Percentiles rank a stretch among this genome's conserved stretches.
These are phyloP conservation scores for Bipolaris bicolor DNA, from an alignment of 2,329 filamentous ascomycete genomes.

Conservation along the genomic window DNA sequence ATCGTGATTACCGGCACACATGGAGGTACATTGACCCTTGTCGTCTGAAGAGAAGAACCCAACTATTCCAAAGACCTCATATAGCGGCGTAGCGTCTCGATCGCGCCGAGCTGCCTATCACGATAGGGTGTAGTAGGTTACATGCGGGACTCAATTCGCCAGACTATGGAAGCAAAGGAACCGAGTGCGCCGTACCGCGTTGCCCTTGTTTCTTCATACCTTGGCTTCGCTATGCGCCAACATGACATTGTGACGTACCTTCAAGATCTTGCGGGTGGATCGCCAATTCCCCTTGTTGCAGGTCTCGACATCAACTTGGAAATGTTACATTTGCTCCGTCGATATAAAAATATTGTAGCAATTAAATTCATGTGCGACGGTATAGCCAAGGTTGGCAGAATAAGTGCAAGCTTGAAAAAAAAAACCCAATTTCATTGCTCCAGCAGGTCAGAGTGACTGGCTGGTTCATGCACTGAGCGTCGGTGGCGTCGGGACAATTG, in stretches of 20 bases:
- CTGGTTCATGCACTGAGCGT: conserved; percentile 63
- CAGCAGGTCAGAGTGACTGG: conserved; percentile 55
- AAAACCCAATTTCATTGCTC: conserved; percentile 47
- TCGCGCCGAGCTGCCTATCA: conserved; percentile 48
- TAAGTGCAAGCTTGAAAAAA: conserved; percentile 48
- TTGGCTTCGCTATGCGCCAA: conserved; percentile 50
- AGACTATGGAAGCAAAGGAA: conserved; percentile 47
- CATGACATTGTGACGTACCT: conserved; percentile 47
- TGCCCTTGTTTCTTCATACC: conserved; percentile 50
- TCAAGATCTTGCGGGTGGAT: conserved; percentile 46
- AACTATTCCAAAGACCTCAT: conserved; percentile 49
- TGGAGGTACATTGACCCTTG: conserved; percentile 53
- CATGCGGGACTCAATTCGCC: conserved; percentile 52
- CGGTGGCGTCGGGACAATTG: conserved; percentile 66
- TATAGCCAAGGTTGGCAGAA: conserved; percentile 52
- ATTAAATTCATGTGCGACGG: conserved; percentile 50
- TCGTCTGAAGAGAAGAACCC: conserved; percentile 48
- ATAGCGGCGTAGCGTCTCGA: conserved; percentile 46
- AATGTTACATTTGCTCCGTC: conserved; percentile 45
- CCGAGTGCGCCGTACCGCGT: conserved; percentile 50
- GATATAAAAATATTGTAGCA: conserved; percentile 47
- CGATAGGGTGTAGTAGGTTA: conserved; percentile 50
- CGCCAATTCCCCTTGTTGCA: conserved; percentile 50
- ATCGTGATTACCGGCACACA: conserved; percentile 55
- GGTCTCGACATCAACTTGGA: conserved; percentile 55